Evolutionary conservation across 2,329 filamentous ascomycete genomes (phyloP).

Genomic region (Botrytis galanthina): DNA sequence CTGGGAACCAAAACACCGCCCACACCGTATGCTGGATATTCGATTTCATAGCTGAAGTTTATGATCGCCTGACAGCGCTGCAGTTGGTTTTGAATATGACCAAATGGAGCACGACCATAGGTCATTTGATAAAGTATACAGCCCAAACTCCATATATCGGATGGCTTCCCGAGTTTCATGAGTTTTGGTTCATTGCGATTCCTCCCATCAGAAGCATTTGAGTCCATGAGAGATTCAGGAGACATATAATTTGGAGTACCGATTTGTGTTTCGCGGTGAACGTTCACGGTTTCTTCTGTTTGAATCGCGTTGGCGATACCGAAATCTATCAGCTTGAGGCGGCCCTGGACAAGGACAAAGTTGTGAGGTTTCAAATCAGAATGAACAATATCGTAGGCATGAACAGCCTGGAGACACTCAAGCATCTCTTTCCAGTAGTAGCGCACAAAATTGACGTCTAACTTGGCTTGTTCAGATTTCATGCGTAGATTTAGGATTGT

Average conservation of each 20-base stretch:
- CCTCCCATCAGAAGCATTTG: conserved; percentile 56
- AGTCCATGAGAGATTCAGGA: conserved; percentile 87
- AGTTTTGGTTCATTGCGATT: conserved; percentile 59
- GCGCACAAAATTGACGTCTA: conserved; percentile 90
- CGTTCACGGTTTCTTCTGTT: conserved; percentile 92
- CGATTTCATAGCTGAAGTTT: conserved; percentile 70
- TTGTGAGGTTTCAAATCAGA: conserved; percentile 97
- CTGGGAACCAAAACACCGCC: conserved; percentile 61
- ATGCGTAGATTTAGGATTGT: conserved; percentile 74
- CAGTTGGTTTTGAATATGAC: conserved; percentile 84
- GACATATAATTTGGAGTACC: conserved; percentile 99
- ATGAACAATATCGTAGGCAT: conserved; percentile 89
- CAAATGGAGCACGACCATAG: conserved; percentile 94
- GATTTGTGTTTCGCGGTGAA: conserved; percentile 91
- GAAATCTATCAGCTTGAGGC: conserved; percentile 95
- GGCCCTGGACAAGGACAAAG: conserved; percentile 87
- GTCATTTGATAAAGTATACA: conserved; percentile 98
- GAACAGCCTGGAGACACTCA: conserved; percentile 86
- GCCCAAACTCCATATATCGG: conserved; percentile 92
- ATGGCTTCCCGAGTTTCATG: conserved; percentile 94
- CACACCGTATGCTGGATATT: conserved; percentile 67
- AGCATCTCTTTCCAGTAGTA: conserved; percentile 99
- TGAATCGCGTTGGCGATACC: conserved; percentile 97
- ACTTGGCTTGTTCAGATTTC: conserved; percentile 68
- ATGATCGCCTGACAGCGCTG: conserved; percentile 84